Conservation (phyloP, 768 basidiomycete species). For the Suillus cothurnatus region DNA sequence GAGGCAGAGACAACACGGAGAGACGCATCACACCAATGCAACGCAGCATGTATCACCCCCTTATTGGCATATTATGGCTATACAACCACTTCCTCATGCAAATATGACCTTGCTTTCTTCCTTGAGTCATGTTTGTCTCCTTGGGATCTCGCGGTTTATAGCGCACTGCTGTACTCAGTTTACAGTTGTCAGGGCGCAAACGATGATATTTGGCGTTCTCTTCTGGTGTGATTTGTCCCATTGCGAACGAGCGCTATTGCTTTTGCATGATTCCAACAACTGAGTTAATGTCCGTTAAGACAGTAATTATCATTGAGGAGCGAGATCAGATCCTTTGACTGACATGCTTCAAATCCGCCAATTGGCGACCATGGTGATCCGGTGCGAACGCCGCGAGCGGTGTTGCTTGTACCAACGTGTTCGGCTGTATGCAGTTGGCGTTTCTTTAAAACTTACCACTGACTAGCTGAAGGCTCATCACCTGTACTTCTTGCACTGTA, state of each 20-base stretch:
- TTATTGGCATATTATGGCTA: conserved; percentile 20
- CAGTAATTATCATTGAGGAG: neutral
- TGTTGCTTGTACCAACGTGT: neutral
- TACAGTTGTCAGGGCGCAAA: neutral
- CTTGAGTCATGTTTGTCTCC: neutral
- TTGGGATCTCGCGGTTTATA: neutral
- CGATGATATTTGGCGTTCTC: neutral
- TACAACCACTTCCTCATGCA: conserved; percentile 21
- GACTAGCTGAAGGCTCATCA: neutral
- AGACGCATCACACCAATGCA: conserved; percentile 16
- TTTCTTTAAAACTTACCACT: conserved; percentile 1
- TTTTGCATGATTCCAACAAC: neutral
- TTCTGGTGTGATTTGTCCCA: neutral
- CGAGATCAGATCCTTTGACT: neutral
- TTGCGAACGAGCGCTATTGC: neutral
- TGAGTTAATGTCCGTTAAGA: neutral
- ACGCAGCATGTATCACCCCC: conserved; percentile 28
- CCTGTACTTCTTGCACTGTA: neutral
- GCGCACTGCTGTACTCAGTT: neutral
- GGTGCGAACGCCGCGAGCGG: neutral
- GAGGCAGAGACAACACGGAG: conserved; percentile 11
- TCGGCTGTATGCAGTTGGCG: conserved; percentile 2
- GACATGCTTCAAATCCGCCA: neutral
- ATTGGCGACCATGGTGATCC: neutral
- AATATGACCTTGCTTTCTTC: conserved; percentile 11